Percentiles rank a stretch among this genome's conserved stretches.
These are phyloP conservation scores for Colletotrichum noveboracense DNA, from an alignment of 2,329 filamentous ascomycete genomes.

Conservation along the genomic window DNA sequence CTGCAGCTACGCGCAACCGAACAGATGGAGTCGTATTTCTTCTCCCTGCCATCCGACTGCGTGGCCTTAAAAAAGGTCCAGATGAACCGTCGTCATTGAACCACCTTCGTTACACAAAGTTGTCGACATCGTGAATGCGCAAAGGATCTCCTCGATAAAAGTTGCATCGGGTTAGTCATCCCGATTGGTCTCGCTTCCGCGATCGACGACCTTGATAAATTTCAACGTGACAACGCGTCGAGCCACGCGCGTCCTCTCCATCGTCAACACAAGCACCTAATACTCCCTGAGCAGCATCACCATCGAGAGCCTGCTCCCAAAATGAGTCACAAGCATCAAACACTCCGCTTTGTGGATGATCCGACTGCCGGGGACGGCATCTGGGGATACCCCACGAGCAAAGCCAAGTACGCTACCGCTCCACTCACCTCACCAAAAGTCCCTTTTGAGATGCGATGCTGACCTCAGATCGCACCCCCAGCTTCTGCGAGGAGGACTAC, in stretches of 20 bases:
- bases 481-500: constrained; percentile 33
- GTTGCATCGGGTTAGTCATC: background rate
- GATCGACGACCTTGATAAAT: background rate
- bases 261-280: background rate
- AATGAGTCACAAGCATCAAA: constrained; percentile 35
- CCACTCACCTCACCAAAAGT: background rate
- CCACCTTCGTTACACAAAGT: background rate
- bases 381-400: constrained; percentile 45
- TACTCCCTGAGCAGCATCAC: background rate
- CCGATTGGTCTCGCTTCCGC: background rate
- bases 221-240: background rate
- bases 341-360: constrained; percentile 40
- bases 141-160: no score
- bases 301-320: background rate
- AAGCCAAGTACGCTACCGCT: constrained; percentile 37
- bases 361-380: constrained; percentile 34
- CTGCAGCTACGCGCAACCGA: background rate
- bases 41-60: background rate
- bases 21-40: background rate
- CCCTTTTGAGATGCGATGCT: background rate
- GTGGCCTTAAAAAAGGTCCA: background rate
- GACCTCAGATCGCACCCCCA: background rate
- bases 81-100: background rate
- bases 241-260: background rate
- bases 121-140: background rate